Evolutionary conservation across 257 asterid species (phyloP), one percentile per base, ranked within the genome.

Genomic region (Nicotiana obtusifolia): DNA sequence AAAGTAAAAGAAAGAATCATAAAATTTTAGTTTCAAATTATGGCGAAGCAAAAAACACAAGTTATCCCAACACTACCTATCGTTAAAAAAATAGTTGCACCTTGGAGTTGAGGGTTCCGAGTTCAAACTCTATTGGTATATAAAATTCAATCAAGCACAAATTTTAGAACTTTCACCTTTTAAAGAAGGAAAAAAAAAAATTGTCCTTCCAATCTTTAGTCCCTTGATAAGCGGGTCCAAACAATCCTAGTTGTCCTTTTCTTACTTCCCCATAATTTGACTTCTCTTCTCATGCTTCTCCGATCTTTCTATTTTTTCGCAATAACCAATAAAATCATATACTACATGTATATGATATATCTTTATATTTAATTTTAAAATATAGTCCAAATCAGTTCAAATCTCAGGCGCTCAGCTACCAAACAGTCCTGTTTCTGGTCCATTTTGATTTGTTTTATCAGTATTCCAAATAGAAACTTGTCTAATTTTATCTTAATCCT

Each of bases 171-270:
- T 41, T 41, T 41, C 49, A 0, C 13, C 49, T 9, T 41, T 41
- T 8, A 9, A 41, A 41, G 8, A 41, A 9, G 47, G 44, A 7
- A 7, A 2, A 2, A 8, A 57, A 59, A 1, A 2, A 20, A 24
- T 20, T 61, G 17, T 11, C 33, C 17, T 22, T 22, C 13, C 2
- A 10, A 22, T 61, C 4, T 4, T 24, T 0, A 11, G 35, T 62
- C 22, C 76, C 41, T 73, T 49, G 79, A 73, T 47, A 73, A 47
- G 79, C 61, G 79, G 79, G 79, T 47, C 61, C 14, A 47, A 47
- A 47, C 24, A 24, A 73, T 73, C 79, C 24, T 0, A 44, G 5
- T 20, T 41, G 78, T 41, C 33, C 3, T 69, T 52, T 69, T 41
- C 56, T n/a, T n/a, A 68, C 77, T 9, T n/a, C 78, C 33, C 14